These are phyloP conservation scores for Strobilomyces dryophilus DNA, from an alignment of 768 basidiomycete genomes.

Conservation along the genomic window DNA sequence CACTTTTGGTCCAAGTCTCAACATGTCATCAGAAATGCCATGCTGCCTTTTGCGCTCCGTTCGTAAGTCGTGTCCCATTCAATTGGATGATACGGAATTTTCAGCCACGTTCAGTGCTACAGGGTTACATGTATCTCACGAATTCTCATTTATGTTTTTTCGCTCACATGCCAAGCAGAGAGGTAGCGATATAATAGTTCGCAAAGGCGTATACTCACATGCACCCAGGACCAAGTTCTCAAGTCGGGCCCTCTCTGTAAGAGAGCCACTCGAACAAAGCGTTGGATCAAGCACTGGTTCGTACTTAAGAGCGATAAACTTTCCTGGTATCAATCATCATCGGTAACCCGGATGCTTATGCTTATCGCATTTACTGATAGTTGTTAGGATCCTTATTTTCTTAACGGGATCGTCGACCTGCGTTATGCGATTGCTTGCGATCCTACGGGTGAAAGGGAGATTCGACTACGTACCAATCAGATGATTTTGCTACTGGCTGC, in stretches of 20 bases:
- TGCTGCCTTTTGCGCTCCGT: conserved; percentile 92
- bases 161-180: conserved; percentile 86
- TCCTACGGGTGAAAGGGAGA: conserved; percentile 66
- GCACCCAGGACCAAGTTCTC: conserved; percentile 74
- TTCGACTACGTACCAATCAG: conserved; percentile 81
- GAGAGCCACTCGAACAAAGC: conserved; percentile 83
- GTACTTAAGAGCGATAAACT: conserved; percentile 93
- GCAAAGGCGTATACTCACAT: conserved; percentile 8
- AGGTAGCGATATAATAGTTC: conserved; percentile 45
- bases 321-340: conserved; percentile 94
- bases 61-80: conserved; percentile 48
- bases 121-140: conserved; percentile 97
- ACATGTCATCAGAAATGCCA: conserved; percentile 64
- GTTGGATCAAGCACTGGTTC: conserved; percentile 96
- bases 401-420: conserved; percentile 92
- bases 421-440: conserved; percentile 93
- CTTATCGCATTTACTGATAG: conserved; percentile 4
- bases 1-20: conserved; percentile 1
- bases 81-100: neutral
- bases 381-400: conserved; percentile 91
- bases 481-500: conserved; percentile 68
- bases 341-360: conserved; percentile 45
- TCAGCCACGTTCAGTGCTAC: conserved; percentile 57
- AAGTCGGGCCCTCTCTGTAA: conserved; percentile 91
- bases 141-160: conserved; percentile 95